Percentiles rank a stretch among this genome's conserved stretches.
Conservation (phyloP, 768 basidiomycete species). For the Suillus clintonianus region DNA sequence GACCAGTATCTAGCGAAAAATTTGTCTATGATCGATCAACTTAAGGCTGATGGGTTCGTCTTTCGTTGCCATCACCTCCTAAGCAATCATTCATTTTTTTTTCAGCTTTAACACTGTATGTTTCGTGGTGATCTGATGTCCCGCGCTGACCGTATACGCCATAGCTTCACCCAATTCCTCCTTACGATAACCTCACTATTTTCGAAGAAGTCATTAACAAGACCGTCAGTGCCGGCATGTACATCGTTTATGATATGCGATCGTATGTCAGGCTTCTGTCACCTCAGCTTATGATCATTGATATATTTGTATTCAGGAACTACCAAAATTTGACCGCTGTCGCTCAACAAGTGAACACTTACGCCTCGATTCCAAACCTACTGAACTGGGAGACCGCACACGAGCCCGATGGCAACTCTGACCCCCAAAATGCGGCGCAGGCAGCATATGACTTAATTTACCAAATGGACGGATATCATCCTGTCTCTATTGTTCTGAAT, state of each 20-base stretch:
- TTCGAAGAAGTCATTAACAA: conserved; percentile 20
- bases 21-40: conserved; percentile 50
- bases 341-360: conserved; percentile 59
- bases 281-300: neutral
- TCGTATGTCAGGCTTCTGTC: conserved; percentile 30
- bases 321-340: conserved; percentile 67
- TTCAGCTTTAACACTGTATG: conserved; percentile 24
- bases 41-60: conserved; percentile 57
- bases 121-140: neutral
- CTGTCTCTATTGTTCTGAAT: conserved; percentile 55
- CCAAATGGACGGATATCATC: conserved; percentile 57
- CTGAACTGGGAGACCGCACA: conserved; percentile 74
- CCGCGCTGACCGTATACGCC: conserved; percentile 26
- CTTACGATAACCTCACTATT: conserved; percentile 56
- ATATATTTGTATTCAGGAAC: conserved; percentile 29
- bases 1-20: conserved; percentile 55
- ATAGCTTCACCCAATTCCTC: conserved; percentile 71
- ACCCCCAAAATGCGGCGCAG: conserved; percentile 59
- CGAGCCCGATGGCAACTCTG: conserved; percentile 69
- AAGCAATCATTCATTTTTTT: neutral
- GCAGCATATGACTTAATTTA: conserved; percentile 48
- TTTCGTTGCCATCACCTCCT: neutral
- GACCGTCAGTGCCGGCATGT: conserved; percentile 36
- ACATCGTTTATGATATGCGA: conserved; percentile 83
- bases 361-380: conserved; percentile 68